These are phyloP conservation scores for Tolypocladium tundrense DNA, from an alignment of 2,329 filamentous ascomycete genomes.

Conservation along the genomic window DNA sequence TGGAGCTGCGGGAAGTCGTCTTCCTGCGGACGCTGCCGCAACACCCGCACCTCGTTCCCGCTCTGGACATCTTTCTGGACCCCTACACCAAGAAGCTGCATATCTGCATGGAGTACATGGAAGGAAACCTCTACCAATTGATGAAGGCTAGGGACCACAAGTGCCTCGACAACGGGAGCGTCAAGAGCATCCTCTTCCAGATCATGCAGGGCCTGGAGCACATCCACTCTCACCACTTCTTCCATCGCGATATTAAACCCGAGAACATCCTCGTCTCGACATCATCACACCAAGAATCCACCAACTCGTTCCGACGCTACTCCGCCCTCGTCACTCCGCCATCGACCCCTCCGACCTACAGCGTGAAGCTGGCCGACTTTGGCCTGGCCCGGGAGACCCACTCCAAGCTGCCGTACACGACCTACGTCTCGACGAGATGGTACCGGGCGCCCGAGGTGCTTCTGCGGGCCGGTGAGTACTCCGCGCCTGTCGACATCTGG, in stretches of 20 bases:
- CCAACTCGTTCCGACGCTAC: constrained; percentile 83
- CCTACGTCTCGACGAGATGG: constrained; percentile 96
- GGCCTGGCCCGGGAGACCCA: constrained; percentile 95
- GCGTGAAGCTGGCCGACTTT: constrained; percentile 98
- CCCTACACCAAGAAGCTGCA: constrained; percentile 93
- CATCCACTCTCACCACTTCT: constrained; percentile 94
- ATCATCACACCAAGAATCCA: constrained; percentile 70
- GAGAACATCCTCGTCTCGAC: constrained; percentile 98
- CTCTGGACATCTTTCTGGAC: constrained; percentile 95
- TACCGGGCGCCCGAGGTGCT: constrained; percentile 95
- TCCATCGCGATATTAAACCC: constrained; percentile 97
- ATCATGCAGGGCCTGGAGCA: constrained; percentile 94
- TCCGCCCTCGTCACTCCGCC: constrained; percentile 89
- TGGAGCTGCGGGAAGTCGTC: constrained; percentile 93
- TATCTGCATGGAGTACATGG: constrained; percentile 99
- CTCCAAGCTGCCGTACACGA: constrained; percentile 92
- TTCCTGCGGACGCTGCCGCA: constrained; percentile 82
- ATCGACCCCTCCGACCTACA: constrained; percentile 85
- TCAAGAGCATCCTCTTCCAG: constrained; percentile 97
- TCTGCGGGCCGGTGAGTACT: constrained; percentile 89
- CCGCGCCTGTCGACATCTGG: constrained; percentile 97
- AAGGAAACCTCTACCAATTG: constrained; percentile 94
- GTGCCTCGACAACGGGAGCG: constrained; percentile 75
- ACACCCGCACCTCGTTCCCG: constrained; percentile 90
- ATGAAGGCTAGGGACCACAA: constrained; percentile 99